Conservation (phyloP, 192 early-diverging fungal species). For the Podila clonocystis region DNA sequence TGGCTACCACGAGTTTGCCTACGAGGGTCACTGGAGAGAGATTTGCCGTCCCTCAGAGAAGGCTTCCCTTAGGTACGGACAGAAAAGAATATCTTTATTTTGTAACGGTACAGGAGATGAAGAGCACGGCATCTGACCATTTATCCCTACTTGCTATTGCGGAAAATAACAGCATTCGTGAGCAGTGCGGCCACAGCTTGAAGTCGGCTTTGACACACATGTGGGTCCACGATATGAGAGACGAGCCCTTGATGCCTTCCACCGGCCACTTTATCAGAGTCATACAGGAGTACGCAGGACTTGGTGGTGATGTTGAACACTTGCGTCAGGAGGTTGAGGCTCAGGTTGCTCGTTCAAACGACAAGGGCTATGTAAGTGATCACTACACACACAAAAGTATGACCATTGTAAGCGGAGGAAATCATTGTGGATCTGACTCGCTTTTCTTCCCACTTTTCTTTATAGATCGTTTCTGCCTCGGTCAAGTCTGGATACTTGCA, state of each 20-base stretch:
- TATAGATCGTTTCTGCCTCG: conserved; percentile 53
- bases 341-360: conserved; percentile 67
- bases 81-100: neutral
- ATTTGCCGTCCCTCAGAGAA: conserved; percentile 65
- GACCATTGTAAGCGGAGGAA: neutral
- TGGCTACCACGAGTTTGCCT: conserved; percentile 75
- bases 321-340: conserved; percentile 75
- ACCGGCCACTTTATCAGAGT: conserved; percentile 64
- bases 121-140: neutral
- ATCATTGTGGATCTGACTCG: neutral
- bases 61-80: conserved; percentile 67
- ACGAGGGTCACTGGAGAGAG: conserved; percentile 83
- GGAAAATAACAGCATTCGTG: conserved; percentile 64
- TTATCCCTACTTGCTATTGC: neutral
- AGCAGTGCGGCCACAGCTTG: conserved; percentile 84
- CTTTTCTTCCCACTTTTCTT: neutral
- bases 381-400: neutral
- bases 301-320: conserved; percentile 86
- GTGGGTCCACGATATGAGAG: conserved; percentile 75
- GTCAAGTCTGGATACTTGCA: conserved; percentile 72
- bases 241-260: conserved; percentile 82
- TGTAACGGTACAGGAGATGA: neutral
- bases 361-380: conserved; percentile 64
- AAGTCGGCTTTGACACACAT: conserved; percentile 83
- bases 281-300: conserved; percentile 79